These are phyloP conservation scores for Medakamo hakoo DNA, from an alignment of 139 green algal species.

Conservation along the genomic window DNA sequence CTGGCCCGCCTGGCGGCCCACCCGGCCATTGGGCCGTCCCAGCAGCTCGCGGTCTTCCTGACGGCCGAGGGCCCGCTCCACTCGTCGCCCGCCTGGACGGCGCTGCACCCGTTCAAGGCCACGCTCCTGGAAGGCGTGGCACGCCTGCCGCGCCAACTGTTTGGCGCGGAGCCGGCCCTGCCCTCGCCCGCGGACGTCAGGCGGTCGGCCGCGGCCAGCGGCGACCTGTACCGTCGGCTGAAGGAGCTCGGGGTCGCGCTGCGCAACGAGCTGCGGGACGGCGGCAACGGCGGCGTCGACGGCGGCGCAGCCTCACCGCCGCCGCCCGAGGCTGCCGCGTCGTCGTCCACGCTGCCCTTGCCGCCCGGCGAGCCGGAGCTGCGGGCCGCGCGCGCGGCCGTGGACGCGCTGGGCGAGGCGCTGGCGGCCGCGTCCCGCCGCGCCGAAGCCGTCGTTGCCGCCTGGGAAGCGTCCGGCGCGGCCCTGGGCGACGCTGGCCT, in stretches of 20 bases:
- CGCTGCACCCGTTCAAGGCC: constrained; percentile 32
- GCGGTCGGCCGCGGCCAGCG: constrained; percentile 32
- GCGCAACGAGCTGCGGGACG: constrained; percentile 6
- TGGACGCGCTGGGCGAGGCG: not conserved
- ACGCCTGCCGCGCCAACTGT: constrained; percentile 51
- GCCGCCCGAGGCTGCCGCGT: not conserved
- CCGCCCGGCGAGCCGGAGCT: not conserved
- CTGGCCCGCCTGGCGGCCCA: constrained; percentile 60
- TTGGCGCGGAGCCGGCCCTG: constrained; percentile 36
- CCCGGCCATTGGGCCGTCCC: constrained; percentile 31
- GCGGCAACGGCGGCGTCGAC: too few species aligned
- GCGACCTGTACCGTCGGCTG: constrained; percentile 53
- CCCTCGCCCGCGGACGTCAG: constrained; percentile 42
- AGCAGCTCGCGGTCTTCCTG: constrained; percentile 76
- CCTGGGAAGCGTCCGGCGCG: not conserved
- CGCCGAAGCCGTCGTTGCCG: not conserved
- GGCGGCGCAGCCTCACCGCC: too few species aligned
- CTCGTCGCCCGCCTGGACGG: constrained; percentile 29
- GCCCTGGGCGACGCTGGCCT: constrained; percentile 48
- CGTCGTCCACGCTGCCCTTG: not conserved
- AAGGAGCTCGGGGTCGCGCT: constrained; percentile 35
- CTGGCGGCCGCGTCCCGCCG: not conserved
- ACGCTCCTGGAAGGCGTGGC: constrained; percentile 54
- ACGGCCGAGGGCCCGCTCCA: constrained; percentile 48
- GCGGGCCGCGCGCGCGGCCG: not conserved